Conservation (phyloP, 2,329 filamentous ascomycete genomes). For the Tolypocladium ophioglossoides region DNA sequence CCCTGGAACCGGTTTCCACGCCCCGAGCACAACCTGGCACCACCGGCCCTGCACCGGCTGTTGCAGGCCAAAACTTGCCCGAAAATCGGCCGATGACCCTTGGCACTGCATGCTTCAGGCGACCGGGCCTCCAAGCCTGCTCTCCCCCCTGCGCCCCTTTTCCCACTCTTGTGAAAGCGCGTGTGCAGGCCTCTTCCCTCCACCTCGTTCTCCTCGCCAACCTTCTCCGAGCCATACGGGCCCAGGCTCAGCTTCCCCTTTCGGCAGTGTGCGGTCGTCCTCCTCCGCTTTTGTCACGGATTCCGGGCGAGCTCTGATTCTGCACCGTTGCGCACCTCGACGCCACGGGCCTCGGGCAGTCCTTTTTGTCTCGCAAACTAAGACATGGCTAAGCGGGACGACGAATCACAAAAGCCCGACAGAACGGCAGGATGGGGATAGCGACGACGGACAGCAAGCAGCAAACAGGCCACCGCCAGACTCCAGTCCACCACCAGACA, state of each 20-base stretch:
- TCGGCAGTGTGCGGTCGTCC: constrained; percentile 5
- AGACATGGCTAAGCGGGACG: constrained; percentile 2
- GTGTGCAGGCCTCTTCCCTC: neutral
- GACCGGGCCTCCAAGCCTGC: neutral
- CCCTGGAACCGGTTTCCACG: neutral
- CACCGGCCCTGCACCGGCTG: neutral
- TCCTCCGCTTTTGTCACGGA: constrained; percentile 6
- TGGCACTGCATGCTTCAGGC: constrained; percentile 2
- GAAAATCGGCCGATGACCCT: constrained; percentile 1
- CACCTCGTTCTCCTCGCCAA: neutral
- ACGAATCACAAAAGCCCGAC: constrained; percentile 1
- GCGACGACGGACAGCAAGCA: too few relatives aligned
- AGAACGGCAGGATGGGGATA: neutral
- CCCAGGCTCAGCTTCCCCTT: constrained; percentile 7
- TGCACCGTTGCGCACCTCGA: constrained; percentile 6
- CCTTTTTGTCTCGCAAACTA: neutral
- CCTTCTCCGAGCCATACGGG: neutral
- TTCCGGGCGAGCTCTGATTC: neutral
- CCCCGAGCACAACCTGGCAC: neutral
- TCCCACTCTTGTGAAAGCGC: neutral
- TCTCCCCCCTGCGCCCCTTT: neutral
- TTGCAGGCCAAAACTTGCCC: neutral
- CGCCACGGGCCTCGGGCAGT: neutral
- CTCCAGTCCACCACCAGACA: too few relatives aligned
- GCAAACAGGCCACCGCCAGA: too few relatives aligned